A percentile compares a stretch with the other conserved stretches of the same genome.
These are phyloP conservation scores for Keithomyces neogunnii DNA, from an alignment of 2,329 filamentous ascomycete genomes.

Conservation along the genomic window DNA sequence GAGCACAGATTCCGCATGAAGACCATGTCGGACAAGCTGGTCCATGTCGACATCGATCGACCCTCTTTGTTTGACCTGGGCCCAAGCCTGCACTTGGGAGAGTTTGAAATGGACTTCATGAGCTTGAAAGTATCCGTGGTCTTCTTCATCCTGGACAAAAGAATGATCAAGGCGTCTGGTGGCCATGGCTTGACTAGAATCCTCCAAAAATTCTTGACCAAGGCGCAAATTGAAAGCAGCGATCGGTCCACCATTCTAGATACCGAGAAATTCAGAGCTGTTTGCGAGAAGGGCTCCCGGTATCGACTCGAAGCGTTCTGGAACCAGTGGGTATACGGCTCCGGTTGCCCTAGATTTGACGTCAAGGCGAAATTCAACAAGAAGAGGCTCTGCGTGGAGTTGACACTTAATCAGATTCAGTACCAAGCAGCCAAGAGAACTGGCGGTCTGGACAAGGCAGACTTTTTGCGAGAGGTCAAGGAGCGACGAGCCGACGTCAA, in stretches of 20 bases:
- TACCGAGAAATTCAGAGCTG: conserved; percentile 66
- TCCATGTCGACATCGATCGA: conserved; percentile 71
- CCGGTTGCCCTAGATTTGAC: conserved; percentile 81
- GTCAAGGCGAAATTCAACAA: conserved; percentile 93
- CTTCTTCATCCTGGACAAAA: conserved; percentile 86
- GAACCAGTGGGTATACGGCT: conserved; percentile 82
- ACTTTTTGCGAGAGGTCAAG: conserved; percentile 78
- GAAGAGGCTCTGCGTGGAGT: conserved; percentile 90
- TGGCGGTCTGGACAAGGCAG: conserved; percentile 52
- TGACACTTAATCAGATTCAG: conserved; percentile 75
- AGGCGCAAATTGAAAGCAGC: conserved; percentile 60
- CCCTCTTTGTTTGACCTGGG: conserved; percentile 80
- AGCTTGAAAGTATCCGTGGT: conserved; percentile 83
- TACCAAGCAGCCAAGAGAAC: conserved; percentile 33
- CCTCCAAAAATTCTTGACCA: conserved; percentile 76
- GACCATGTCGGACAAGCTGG: conserved; percentile 69
- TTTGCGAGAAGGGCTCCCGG: conserved; percentile 82
- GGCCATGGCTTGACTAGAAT: conserved; percentile 80
- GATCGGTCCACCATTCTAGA: conserved; percentile 65
- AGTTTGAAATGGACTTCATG: conserved; percentile 85
- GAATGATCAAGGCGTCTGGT: conserved; percentile 73
- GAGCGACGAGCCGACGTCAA: conserved; percentile 66
- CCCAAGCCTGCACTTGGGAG: conserved; percentile 66
- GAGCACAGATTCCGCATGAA: conserved; percentile 91
- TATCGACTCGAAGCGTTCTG: conserved; percentile 85